Conservation (phyloP, 495 filamentous ascomycete genomes). For the Penicillium macrosclerotiorum region DNA sequence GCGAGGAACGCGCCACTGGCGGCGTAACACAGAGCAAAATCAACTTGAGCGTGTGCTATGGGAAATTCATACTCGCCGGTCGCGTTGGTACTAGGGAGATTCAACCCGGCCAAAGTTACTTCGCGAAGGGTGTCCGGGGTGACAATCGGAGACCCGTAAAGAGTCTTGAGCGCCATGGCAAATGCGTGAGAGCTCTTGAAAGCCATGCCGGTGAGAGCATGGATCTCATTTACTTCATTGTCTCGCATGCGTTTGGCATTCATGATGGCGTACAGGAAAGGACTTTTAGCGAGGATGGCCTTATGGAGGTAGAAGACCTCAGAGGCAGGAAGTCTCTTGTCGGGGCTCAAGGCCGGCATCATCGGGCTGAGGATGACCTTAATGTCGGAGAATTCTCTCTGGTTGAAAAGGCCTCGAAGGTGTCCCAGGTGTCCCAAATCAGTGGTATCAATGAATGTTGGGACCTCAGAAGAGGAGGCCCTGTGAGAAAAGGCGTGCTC, state of each 20-base stretch:
- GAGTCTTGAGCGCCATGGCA: conserved; percentile 22
- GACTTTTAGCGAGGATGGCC: not conserved
- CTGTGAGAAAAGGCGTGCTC: too few relatives aligned
- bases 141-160: conserved; percentile 18
- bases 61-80: conserved; percentile 4
- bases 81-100: not conserved
- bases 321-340: conserved; percentile 6
- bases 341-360: too few relatives aligned
- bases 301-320: not conserved
- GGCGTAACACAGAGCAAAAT: conserved; percentile 33
- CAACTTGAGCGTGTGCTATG: conserved; percentile 19
- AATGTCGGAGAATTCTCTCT: conserved; percentile 17
- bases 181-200: conserved; percentile 25
- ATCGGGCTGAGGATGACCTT: conserved; percentile 19
- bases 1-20: conserved; percentile 30
- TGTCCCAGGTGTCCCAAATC: not conserved
- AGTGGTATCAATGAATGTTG: too few relatives aligned
- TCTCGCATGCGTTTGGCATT: not conserved
- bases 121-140: not conserved
- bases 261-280: conserved; percentile 10
- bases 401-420: conserved; percentile 8
- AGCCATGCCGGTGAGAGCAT: conserved; percentile 12
- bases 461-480: too few relatives aligned
- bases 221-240: conserved; percentile 5
- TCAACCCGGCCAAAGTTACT: not conserved